A percentile compares a stretch with the other conserved stretches of the same genome.
These are phyloP conservation scores for Plasmopara halstedii DNA, from an alignment of 352 stramenopile genomes.

Conservation along the genomic window DNA sequence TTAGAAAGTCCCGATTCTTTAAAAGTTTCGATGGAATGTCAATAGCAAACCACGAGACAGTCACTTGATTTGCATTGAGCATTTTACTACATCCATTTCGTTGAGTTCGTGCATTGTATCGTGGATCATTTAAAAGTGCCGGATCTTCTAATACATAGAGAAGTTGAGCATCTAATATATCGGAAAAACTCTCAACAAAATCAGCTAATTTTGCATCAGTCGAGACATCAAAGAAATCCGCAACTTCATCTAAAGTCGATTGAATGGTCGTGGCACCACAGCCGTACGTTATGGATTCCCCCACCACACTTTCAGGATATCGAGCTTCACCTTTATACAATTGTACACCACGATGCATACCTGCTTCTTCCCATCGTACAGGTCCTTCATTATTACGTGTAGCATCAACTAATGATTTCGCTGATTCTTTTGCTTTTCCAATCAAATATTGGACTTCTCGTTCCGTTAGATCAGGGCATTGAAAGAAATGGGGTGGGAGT, in stretches of 20 bases:
- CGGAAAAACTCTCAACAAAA: slow-evolving; percentile 33
- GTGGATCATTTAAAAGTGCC: slow-evolving; percentile 18
- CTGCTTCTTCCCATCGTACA: slow-evolving; percentile 48
- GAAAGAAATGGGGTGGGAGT: slow-evolving; percentile 46
- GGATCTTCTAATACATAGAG: slow-evolving; percentile 51
- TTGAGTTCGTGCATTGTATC: slow-evolving; percentile 11
- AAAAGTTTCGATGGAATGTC: slow-evolving; percentile 52
- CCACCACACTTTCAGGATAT: slow-evolving; percentile 29
- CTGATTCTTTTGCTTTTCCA: slow-evolving; percentile 51
- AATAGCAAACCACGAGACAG: slow-evolving; percentile 53
- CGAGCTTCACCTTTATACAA: slow-evolving; percentile 62
- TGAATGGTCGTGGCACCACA: slow-evolving; percentile 53
- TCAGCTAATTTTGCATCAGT: slow-evolving; percentile 42
- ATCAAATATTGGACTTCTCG: slow-evolving; percentile 50
- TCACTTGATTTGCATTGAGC: slow-evolving; percentile 53
- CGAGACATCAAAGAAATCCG: slow-evolving; percentile 57
- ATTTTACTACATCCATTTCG: slow-evolving; percentile 20
- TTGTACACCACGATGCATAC: slow-evolving; percentile 46
- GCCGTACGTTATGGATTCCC: slow-evolving; percentile 45
- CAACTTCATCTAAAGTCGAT: slow-evolving; percentile 57
- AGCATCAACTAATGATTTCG: slow-evolving; percentile 49
- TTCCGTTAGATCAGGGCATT: slow-evolving; percentile 42
- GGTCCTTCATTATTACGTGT: slow-evolving; percentile 50
- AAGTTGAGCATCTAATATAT: slow-evolving; percentile 47
- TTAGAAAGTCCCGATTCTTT: slow-evolving; percentile 64